phyloP scores from a whole-genome alignment of 139 green algal species.

The Micromonas pusilla region DNA sequence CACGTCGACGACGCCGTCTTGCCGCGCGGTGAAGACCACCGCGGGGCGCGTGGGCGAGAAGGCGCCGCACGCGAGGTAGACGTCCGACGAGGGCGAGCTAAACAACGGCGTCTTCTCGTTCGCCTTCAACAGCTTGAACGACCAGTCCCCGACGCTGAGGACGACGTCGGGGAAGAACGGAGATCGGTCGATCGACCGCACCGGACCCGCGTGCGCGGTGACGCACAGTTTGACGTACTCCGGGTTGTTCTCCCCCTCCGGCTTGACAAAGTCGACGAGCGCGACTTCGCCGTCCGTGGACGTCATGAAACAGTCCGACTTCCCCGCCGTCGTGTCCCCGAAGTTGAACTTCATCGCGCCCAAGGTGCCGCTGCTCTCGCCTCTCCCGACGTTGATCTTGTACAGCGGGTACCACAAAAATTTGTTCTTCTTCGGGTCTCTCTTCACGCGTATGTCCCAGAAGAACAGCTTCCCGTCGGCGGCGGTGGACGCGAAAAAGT shows the following conservation, averaged over 20 bases:
- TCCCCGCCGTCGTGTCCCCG: too few relatives aligned
- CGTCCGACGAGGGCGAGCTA: slow-evolving; percentile 25
- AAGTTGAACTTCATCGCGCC: too few relatives aligned
- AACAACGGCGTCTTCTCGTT: slow-evolving; percentile 50
- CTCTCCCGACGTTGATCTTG: background rate
- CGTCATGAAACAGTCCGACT: too few relatives aligned
- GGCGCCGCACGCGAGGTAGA: slow-evolving; percentile 60
- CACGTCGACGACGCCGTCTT: slow-evolving; percentile 35
- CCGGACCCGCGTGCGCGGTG: slow-evolving; percentile 48
- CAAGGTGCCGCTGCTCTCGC: too few relatives aligned
- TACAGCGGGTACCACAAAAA: background rate
- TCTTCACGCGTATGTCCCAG: background rate
- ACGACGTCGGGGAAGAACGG: slow-evolving; percentile 77
- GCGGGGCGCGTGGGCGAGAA: slow-evolving; percentile 74
- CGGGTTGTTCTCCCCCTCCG: slow-evolving; percentile 50
- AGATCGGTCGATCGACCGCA: slow-evolving; percentile 54
- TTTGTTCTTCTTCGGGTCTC: background rate
- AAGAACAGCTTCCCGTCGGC: slow-evolving; percentile 40
- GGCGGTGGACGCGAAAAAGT: slow-evolving; percentile 67
- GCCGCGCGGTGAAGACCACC: slow-evolving; percentile 28
- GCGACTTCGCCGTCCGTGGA: slow-evolving; percentile 56
- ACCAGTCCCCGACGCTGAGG: slow-evolving; percentile 67
- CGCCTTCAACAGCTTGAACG: slow-evolving; percentile 59
- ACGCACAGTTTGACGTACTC: slow-evolving; percentile 46
- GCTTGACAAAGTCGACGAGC: background rate